Evolutionary conservation across 1,139 yeast genomes (phyloP).

Genomic region (Yamadazyma pseudoaaseri): DNA sequence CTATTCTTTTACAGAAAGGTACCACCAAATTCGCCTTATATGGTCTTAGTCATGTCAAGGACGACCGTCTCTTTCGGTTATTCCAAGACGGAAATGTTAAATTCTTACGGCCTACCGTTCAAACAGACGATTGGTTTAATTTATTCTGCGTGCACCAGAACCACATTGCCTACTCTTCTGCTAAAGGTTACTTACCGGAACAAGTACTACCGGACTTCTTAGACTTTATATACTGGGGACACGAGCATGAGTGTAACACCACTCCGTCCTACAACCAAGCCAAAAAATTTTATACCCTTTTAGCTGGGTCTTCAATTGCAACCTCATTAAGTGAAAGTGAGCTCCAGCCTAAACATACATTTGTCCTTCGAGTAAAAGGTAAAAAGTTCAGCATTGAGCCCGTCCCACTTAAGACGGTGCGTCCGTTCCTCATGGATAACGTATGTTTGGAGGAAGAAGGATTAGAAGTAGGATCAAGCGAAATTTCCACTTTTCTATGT

Average conservation of each 20-base stretch:
- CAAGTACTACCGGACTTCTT: constrained; percentile 76
- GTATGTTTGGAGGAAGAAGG: constrained; percentile 54
- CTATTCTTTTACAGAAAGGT: constrained; percentile 81
- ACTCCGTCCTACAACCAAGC: constrained; percentile 64
- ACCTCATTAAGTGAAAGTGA: constrained; percentile 90
- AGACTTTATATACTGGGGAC: constrained; percentile 93
- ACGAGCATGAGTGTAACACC: constrained; percentile 92
- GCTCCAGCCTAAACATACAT: constrained; percentile 70
- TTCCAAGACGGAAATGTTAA: constrained; percentile 79
- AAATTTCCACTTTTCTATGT: constrained; percentile 60
- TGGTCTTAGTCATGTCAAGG: constrained; percentile 87
- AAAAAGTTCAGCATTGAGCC: constrained; percentile 62
- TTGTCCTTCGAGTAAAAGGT: constrained; percentile 63
- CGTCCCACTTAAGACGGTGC: constrained; percentile 64
- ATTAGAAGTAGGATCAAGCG: constrained; percentile 61
- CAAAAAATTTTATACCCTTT: constrained; percentile 75
- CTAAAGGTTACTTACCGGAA: constrained; percentile 83
- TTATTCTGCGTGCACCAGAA: constrained; percentile 92
- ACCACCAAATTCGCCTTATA: constrained; percentile 77
- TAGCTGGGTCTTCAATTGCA: constrained; percentile 94
- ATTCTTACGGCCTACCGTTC: constrained; percentile 67
- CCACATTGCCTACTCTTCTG: constrained; percentile 74
- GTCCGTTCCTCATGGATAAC: constrained; percentile 81
- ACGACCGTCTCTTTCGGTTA: constrained; percentile 80
- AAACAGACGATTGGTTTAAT: constrained; percentile 74